Evolutionary conservation across 441 rosid genomes (phyloP).

Genomic region (Gossypium laxum): DNA sequence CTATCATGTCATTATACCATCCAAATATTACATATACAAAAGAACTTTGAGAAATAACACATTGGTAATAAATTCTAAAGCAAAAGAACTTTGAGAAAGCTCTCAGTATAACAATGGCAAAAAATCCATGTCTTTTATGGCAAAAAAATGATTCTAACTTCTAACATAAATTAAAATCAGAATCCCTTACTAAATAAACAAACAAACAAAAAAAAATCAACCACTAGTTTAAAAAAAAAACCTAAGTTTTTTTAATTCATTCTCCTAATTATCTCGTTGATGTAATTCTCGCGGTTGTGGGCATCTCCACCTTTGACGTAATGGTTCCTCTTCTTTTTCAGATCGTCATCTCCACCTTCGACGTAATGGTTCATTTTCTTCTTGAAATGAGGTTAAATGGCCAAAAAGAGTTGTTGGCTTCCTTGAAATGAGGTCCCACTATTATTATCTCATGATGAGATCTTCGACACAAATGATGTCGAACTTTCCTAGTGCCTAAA

Average conservation of each 20-base stretch:
- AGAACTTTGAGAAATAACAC: not conserved
- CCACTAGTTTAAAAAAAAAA: not conserved
- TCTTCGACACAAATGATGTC: conserved; percentile 59
- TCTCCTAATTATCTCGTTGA: conserved; percentile 19
- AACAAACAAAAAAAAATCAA: not conserved
- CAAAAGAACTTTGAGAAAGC: not conserved
- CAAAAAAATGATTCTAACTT: not conserved
- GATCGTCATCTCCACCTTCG: conserved; percentile 65
- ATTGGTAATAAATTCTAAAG: not conserved
- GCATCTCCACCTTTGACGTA: too few species aligned
- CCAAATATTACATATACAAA: too few species aligned
- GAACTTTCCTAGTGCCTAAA: conserved; percentile 46
- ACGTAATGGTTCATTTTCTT: conserved; percentile 70
- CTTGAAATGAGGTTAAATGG: conserved; percentile 60
- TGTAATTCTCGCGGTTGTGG: conserved; percentile 45
- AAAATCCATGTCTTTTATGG: not conserved
- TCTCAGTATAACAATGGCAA: not conserved
- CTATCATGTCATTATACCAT: too few species aligned
- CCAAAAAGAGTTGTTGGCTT: conserved; percentile 70
- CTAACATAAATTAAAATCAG: not conserved
- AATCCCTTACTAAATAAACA: not conserved
- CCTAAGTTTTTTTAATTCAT: conserved; percentile 33
- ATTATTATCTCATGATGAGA: conserved; percentile 61
- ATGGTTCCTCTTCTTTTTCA: too few species aligned
- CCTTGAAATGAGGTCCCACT: conserved; percentile 67